Evolutionary conservation across 176 grass and related monocot genomes (phyloP).

Genomic region (Ensete ventricosum): DNA sequence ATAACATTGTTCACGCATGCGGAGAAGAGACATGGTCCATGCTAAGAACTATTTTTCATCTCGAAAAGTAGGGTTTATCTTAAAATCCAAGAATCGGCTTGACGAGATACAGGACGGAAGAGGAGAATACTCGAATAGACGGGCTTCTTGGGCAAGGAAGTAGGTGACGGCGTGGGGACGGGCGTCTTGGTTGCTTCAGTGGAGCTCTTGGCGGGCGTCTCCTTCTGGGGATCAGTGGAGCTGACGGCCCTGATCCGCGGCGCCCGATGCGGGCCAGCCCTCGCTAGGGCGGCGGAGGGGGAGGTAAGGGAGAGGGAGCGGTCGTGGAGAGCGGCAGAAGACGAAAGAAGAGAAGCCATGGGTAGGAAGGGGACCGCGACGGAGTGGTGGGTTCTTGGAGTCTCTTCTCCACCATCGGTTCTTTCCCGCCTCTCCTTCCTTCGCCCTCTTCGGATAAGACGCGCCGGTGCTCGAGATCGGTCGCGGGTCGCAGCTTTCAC

Average conservation of each 20-base stretch:
- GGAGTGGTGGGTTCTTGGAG: background rate
- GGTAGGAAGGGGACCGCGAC: background rate
- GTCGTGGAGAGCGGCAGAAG: slow-evolving; percentile 17
- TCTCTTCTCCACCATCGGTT: background rate
- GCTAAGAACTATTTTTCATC: background rate
- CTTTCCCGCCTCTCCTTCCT: background rate
- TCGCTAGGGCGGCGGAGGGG: background rate
- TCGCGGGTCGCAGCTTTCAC: too few relatives aligned
- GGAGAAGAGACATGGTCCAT: background rate
- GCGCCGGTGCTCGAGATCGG: too few relatives aligned
- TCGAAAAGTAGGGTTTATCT: background rate
- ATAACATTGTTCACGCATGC: too few relatives aligned
- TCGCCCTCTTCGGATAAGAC: background rate
- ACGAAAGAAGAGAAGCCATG: slow-evolving; percentile 40
- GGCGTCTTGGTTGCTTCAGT: background rate
- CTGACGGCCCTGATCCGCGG: slow-evolving; percentile 22
- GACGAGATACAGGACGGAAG: background rate
- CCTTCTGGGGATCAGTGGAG: slow-evolving; percentile 30
- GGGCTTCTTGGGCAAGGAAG: slow-evolving; percentile 42
- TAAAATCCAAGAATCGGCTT: background rate
- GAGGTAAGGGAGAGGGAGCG: background rate
- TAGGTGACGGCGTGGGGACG: background rate
- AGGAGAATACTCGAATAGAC: slow-evolving; percentile 60
- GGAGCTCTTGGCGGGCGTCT: background rate
- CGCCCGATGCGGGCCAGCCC: background rate